Base-by-base conservation (phyloP, 192 early-diverging fungal species). In the Coemansia sp. region DNA sequence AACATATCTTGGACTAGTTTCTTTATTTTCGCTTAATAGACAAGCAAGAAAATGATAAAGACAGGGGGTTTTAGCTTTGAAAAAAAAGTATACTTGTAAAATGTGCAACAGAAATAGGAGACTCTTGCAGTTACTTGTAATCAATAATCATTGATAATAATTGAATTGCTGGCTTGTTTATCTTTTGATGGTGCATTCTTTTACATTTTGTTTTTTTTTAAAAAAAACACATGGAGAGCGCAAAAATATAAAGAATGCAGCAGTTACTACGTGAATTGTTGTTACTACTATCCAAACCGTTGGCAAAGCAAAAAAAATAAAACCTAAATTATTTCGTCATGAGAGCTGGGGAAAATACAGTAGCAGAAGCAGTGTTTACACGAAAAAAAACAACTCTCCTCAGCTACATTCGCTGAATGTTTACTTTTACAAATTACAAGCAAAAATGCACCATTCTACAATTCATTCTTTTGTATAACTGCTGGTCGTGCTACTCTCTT, bases 401-500 rank as follows among this genome's bases (percentile, higher is more conserved):
- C n/a, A n/a, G n/a, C n/a, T n/a, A n/a, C n/a, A n/a, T n/a, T n/a
- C n/a, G n/a, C n/a, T n/a, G n/a, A n/a, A n/a, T n/a, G n/a, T n/a
- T n/a, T n/a, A n/a, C n/a, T n/a, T n/a, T n/a, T n/a, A n/a, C n/a
- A n/a, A n/a, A n/a, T n/a, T n/a, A n/a, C n/a, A n/a, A 35, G 34
- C 34, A 35, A 35, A 10, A 35, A 10, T 35, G 34, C 34, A 35
- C 35, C 23, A 2, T 42, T 42, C 5, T 34, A 39, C 3, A 33
- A 18, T 21, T 42, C 39, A 26, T n/a, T 20, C 9, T 60, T 42
- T 42, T 21, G 20, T 28, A 34, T 28, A 21, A 26, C 35, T 56
- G 18, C 34, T 7, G 63, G 63, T 20, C 63, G 63, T 20, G 9
- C 46, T 55, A 28, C 39, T 34, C 51, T 42, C 13, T 18, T 34